Evolutionary conservation across 2,329 filamentous ascomycete species (phyloP), one percentile per base, ranked within the genome.

Genomic region (Fusarium napiforme): DNA sequence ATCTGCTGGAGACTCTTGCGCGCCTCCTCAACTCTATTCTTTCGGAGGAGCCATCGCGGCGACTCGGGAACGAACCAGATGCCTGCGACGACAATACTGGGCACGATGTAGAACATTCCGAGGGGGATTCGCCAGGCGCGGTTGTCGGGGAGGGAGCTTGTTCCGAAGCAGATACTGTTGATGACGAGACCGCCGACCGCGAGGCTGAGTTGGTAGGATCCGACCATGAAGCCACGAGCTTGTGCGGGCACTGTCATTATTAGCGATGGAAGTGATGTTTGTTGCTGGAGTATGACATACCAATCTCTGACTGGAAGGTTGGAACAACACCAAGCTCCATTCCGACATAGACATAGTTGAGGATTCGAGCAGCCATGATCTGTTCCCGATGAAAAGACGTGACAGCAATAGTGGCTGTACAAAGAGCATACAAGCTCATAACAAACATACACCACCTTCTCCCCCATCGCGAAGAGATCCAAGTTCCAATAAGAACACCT

Each of bases 361-460:
- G 72, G 1, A 78, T 67, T 9, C 76, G 67, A 1, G 73, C 74
- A 0, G 73, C 73, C 64, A 78, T 75, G 11, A 78, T 77, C 43
- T 78, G 76, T 6, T 77, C 64, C 1, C 56, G 60, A 3, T 59
- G 59, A 5, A 56, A 52, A 0, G 74, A 77, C 0, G 74, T 78
- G 7, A 78, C 74, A 2, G 63, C 53, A 1, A 77, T 68, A 9
- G 73, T 77, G 0, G 75, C 76, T 2, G 75, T 73, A 1, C 63
- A 46, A 6, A 81, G 73, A 1, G 83, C 79, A 15, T 79, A 84
- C 16, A 77, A 53, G 46, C 80, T 81, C 82, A 85, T 83, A 32
- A 21, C 26, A 47, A 83, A 84, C 72, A 79, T 79, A 21, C 75
- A 79, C 78, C 73, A 78, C 19, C 77, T 26, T 5, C 78, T 58